A percentile compares a stretch with the other conserved stretches of the same genome.
Conservation (phyloP, 176 grass and related monocot genomes). For the Oryza meyeriana region DNA sequence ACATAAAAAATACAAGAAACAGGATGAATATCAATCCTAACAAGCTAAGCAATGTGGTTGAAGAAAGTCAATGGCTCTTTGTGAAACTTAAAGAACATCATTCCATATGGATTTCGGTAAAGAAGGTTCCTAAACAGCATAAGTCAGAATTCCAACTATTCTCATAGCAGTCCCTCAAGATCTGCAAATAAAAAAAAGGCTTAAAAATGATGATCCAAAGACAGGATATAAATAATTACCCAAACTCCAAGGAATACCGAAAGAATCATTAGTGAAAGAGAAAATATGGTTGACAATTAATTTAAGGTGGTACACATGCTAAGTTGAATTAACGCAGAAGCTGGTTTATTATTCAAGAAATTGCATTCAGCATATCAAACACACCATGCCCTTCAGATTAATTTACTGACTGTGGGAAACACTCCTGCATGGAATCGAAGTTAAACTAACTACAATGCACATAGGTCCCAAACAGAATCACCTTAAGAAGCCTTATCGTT, state of each 20-base stretch:
- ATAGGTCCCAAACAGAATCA: conserved; percentile 3
- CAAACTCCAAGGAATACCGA: neutral
- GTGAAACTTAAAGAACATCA: neutral
- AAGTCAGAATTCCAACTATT: neutral
- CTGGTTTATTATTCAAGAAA: conserved; percentile 13
- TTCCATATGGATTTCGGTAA: neutral
- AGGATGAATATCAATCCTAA: neutral
- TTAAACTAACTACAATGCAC: neutral
- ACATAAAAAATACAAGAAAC: neutral
- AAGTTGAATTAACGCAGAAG: neutral
- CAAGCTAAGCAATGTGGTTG: neutral
- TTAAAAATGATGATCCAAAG: neutral
- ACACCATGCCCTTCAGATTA: neutral
- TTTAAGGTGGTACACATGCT: neutral
- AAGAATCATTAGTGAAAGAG: neutral
- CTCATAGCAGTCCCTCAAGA: neutral
- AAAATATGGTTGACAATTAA: neutral
- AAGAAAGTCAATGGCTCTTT: conserved; percentile 10
- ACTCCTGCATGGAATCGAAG: conserved; percentile 1
- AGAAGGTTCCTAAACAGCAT: neutral
- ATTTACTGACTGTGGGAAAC: neutral
- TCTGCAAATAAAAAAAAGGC: neutral
- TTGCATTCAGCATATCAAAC: neutral
- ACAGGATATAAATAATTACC: neutral
- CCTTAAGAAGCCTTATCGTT: neutral